Evolutionary conservation across 768 basidiomycete genomes (phyloP).

Genomic region (Tricholoma furcatifolium): DNA sequence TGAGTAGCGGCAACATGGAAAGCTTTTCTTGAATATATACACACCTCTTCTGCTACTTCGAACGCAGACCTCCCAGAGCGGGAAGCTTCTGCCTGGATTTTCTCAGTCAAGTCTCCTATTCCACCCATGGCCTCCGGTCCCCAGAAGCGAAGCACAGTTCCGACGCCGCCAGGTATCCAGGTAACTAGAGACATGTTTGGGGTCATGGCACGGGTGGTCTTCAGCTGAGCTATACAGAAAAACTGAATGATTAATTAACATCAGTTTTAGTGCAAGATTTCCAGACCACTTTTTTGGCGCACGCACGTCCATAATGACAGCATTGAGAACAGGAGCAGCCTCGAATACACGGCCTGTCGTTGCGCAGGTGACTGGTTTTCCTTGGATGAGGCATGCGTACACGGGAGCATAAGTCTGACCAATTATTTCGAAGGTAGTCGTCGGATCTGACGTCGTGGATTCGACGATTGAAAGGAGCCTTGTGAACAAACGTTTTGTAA

Average conservation of each 20-base stretch:
- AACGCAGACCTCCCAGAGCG: slow-evolving; percentile 3
- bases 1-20: background rate
- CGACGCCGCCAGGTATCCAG: slow-evolving; percentile 10
- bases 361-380: slow-evolving; percentile 11
- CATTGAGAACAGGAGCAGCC: background rate
- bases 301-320: slow-evolving; percentile 15
- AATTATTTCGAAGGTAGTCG: slow-evolving; percentile 8
- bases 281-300: background rate
- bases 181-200: slow-evolving; percentile 15
- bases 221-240: slow-evolving; percentile 8
- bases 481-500: too few relatives aligned
- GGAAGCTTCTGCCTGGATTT: slow-evolving; percentile 12
- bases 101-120: slow-evolving; percentile 14
- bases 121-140: slow-evolving; percentile 21
- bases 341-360: slow-evolving; percentile 12
- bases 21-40: too few relatives aligned
- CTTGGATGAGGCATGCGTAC: background rate
- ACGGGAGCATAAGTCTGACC: background rate
- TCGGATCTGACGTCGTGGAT: background rate
- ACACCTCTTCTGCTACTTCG: slow-evolving; percentile 19
- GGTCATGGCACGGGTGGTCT: slow-evolving; percentile 12
- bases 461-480: background rate
- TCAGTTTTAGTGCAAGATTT: background rate
- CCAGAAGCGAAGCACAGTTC: slow-evolving; percentile 12
- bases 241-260: slow-evolving; percentile 6